Evolutionary conservation across 345 rosid species (phyloP).

Genomic region (Bretschneidera sinensis): DNA sequence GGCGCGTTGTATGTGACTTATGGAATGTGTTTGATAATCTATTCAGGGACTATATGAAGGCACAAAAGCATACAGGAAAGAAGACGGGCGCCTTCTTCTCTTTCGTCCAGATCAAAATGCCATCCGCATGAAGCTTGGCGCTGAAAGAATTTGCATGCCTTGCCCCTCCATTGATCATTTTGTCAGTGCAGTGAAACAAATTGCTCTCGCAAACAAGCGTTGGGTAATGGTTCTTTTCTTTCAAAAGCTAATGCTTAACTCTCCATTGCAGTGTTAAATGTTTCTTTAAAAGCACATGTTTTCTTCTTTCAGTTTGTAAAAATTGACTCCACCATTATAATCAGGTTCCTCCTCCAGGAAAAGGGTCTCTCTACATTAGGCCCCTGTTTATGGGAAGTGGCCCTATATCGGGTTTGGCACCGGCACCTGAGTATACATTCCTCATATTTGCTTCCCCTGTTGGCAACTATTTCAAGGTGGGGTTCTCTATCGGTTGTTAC

Average conservation of each 20-base stretch:
- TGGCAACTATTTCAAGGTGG: constrained; percentile 78
- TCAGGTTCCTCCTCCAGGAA: constrained; percentile 83
- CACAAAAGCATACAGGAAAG: constrained; percentile 68
- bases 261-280: too few species aligned
- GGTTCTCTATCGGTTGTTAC: not conserved
- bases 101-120: constrained; percentile 81
- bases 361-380: constrained; percentile 75
- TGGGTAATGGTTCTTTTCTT: constrained; percentile 46
- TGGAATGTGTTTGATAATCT: too few species aligned
- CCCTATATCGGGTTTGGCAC: constrained; percentile 57
- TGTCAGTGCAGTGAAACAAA: constrained; percentile 63
- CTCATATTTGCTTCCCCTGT: constrained; percentile 75
- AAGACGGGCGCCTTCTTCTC: constrained; percentile 55
- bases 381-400: constrained; percentile 82
- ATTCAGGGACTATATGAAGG: constrained; percentile 85
- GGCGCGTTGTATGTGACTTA: too few species aligned
- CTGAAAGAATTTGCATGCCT: constrained; percentile 88
- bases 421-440: constrained; percentile 75
- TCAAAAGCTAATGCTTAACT: not conserved
- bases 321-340: not conserved
- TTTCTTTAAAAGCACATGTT: not conserved
- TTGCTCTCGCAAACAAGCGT: constrained; percentile 62
- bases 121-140: constrained; percentile 56
- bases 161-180: constrained; percentile 73
- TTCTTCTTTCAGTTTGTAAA: not conserved